These are phyloP conservation scores for Russula lepida DNA, from an alignment of 768 basidiomycete species.

Conservation along the genomic window DNA sequence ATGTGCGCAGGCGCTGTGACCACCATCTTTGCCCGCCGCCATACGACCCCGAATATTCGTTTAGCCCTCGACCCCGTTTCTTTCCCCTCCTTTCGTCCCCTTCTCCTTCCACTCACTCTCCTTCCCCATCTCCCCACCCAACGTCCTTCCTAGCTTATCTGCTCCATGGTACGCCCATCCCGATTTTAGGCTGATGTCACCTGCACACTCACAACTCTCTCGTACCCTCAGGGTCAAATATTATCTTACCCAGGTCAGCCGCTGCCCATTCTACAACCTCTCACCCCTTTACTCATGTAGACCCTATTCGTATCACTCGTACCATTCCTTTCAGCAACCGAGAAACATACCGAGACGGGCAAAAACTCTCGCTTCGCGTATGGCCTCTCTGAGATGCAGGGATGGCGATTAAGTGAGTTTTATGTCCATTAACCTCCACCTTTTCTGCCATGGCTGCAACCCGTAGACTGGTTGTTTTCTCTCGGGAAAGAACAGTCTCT, in stretches of 20 bases:
- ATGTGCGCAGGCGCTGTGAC: not conserved
- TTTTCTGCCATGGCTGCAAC: not conserved
- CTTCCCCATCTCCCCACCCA: not conserved
- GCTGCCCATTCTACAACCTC: not conserved
- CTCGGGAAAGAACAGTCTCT: not conserved
- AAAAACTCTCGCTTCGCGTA: conserved; percentile 62
- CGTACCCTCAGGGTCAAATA: conserved; percentile 64
- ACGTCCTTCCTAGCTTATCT: not conserved
- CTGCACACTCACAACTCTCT: not conserved
- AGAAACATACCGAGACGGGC: conserved; percentile 71
- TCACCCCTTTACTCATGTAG: not conserved
- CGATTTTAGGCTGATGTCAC: not conserved
- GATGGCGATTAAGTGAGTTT: conserved; percentile 93
- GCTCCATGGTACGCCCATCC: conserved; percentile 4
- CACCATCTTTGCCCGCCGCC: conserved; percentile 5
- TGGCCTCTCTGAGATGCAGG: conserved; percentile 94
- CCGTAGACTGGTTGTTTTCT: not conserved
- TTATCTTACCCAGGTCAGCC: conserved; percentile 68
- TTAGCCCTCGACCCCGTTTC: conserved; percentile 13
- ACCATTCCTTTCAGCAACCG: conserved; percentile 46
- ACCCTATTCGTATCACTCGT: not conserved
- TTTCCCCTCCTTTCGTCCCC: not conserved
- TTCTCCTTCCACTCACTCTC: not conserved
- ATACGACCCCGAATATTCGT: conserved; percentile 6
- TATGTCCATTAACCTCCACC: not conserved